Base-by-base conservation (phyloP, 2,329 filamentous ascomycete species). In the Xylaria sp. region DNA sequence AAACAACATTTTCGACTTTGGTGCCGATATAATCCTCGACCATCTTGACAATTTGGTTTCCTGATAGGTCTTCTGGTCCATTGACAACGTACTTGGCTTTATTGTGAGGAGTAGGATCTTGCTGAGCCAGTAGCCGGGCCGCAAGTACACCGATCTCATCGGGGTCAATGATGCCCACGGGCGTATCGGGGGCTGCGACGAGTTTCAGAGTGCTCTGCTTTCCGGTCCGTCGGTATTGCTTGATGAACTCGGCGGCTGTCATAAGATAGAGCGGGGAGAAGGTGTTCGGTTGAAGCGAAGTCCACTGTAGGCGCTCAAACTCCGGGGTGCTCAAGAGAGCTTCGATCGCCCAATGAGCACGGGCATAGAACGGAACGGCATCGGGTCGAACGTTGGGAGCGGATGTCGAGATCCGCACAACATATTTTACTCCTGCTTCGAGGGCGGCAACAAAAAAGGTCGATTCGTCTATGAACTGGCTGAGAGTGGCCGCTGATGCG, bases 401-500 rank as follows among this genome's bases (percentile, higher is more conserved):
- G 2, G 12, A 52, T 32, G 68, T 70, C 18, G 68, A 70, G 7
- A 70, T 67, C 10, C 68, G 63, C 9, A 70, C 68, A 12, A 70
- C 54, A 6, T 70, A 70, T 32, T 67, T 54, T 13, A 70, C 68
- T 9, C 48, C 64, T 7, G 68, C 68, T 20, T 64, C 4, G 8
- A 70, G 68, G 1, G 68, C 68, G 12, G 68, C 68, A 25, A 70
- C n/a, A 7, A 63, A 23, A 18, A 70, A 70, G 0, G 20, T 52
- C 8, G 64, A 60, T 46, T 70, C 68, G n/a, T 70, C 54, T 23
- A 23, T 56, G 34, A 70, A 70, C 13, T 70, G 68, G 18, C 41
- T 32, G 28, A 51, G 3, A 1, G 37, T 2, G 4, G 58, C 20
- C 1, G 18, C 56, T 1, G 68, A 46, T 56, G 68, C 68, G 15